Evolutionary conservation across 352 stramenopile species (phyloP).

Genomic region (Phytophthora ramorum): DNA sequence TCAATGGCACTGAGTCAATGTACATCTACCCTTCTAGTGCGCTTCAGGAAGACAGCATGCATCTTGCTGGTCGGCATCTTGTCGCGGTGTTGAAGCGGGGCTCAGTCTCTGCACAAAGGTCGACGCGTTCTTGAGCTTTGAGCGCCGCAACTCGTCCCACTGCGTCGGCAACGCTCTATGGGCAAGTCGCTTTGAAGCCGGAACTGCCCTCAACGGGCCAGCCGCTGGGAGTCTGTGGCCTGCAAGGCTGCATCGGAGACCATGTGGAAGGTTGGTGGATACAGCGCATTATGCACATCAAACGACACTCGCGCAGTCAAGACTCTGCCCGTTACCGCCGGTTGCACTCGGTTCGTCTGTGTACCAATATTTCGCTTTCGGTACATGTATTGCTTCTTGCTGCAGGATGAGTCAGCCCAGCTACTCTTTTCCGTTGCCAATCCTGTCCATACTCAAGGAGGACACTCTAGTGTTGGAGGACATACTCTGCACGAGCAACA

Average conservation of each 20-base stretch:
- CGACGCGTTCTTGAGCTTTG: conserved; percentile 7
- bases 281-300: conserved; percentile 6
- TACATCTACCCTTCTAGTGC: no score
- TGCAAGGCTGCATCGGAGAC: conserved; percentile 3
- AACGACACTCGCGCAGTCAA: conserved; percentile 17
- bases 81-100: conserved; percentile 13
- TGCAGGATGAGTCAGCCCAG: neutral
- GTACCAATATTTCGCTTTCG: no score
- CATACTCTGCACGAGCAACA: conserved; percentile 1
- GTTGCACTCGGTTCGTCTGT: neutral
- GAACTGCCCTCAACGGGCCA: conserved; percentile 13
- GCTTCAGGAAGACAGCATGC: neutral
- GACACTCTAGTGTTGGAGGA: conserved; percentile 12
- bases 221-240: conserved; percentile 10
- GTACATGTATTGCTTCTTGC: neutral
- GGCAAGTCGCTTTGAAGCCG: conserved; percentile 9
- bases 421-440: neutral
- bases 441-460: conserved; percentile 23
- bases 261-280: conserved; percentile 13
- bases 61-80: neutral
- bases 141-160: conserved; percentile 24
- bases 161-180: conserved; percentile 9
- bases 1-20: neutral
- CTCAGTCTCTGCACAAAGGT: conserved; percentile 21
- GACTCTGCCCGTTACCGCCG: conserved; percentile 11